Base-by-base conservation (phyloP, 495 filamentous ascomycete genomes). In the Aspergillus nanangensis region DNA sequence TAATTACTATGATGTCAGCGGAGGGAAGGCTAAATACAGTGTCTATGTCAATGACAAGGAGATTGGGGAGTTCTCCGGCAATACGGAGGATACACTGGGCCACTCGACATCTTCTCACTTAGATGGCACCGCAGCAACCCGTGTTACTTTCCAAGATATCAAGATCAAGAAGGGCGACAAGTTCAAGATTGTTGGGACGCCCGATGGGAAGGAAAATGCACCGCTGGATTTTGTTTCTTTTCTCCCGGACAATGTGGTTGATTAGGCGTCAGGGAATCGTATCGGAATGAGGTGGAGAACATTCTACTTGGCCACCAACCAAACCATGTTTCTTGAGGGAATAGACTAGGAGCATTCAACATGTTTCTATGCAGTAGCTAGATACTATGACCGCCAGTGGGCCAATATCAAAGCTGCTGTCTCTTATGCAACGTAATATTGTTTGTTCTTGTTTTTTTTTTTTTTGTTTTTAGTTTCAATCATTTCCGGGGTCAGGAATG, bases 181-280 rank as follows among this genome's bases (percentile, higher is more conserved):
- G 41, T 47, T 86, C 50, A 83, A 75, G 56, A 76, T 87, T 57
- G 70, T 80, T 9, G 78, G 81, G 0, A 60, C 35, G 32, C 73
- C 82, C 8, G 66, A 85, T 62, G 82, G 82, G 0, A 58, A 64
- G 27, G 83, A 87, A 66, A 65, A 63, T 18, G 83, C 83, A 32
- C 78, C 81, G 34, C 35, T 88, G 55, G 84, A 88, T 62, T 88
- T 86, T 65, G 62, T 88, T 35, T 66, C 74, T 14, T 53, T 88
- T 33, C 53, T 87, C 35, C 82, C 83, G 0, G 47, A 62, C 11
- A 81, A 80, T 0, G 56, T 79, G 44, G 61, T 84, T n/a, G 81
- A 86, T 60, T 84, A 22, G n/a, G n/a, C n/a, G n/a, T n/a, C n/a
- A n/a, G n/a, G n/a, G n/a, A n/a, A n/a, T n/a, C n/a, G n/a, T n/a